Evolutionary conservation across 2,329 filamentous ascomycete species (phyloP), one percentile per base, ranked within the genome.

Genomic region (Botrytis cinerea): DNA sequence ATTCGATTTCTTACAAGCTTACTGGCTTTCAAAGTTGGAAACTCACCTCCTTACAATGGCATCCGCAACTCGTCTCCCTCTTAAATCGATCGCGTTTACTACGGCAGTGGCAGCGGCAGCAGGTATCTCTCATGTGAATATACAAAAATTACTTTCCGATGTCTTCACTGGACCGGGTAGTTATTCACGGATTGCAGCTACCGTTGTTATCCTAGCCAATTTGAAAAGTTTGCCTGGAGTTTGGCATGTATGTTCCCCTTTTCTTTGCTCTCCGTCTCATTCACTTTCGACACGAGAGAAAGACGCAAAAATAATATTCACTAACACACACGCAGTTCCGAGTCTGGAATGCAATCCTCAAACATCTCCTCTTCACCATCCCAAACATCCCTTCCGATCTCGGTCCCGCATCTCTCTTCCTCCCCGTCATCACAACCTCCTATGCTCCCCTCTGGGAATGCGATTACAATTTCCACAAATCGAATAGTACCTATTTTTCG

Each of bases 381-480:
- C 81, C 82, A 57, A 78, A 78, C 51, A 83, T 82, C 81, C 74
- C 81, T 74, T 45, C 81, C 5, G 43, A 73, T 12, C 54, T 76
- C n/a, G 74, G 78, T 62, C 80, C 81, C 12, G 80, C 78, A 57
- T 76, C 77, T 6, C 84, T 93, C 74, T 93, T 93, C 82, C 84
- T 87, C 22, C 88, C 91, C 32, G 81, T 88, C 22, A 87, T 90
- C 57, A 88, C 89, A 9, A 84, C 84, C 40, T 88, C 88, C 1
- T 86, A 87, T 78, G 87, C 89, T 4, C 86, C 89, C 0, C 81
- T 91, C 72, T 83, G 87, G 73, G 91, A 93, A 82, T 90, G 85
- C 78, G 91, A 93, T 81, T 92, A 92, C 84, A 93, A 93, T 81
- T 78, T 92, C 72, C 91, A 93, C 83, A 93, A 93, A 79, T 90